Conservation (phyloP, 169 alveolate species). For the Theileria sp. region DNA sequence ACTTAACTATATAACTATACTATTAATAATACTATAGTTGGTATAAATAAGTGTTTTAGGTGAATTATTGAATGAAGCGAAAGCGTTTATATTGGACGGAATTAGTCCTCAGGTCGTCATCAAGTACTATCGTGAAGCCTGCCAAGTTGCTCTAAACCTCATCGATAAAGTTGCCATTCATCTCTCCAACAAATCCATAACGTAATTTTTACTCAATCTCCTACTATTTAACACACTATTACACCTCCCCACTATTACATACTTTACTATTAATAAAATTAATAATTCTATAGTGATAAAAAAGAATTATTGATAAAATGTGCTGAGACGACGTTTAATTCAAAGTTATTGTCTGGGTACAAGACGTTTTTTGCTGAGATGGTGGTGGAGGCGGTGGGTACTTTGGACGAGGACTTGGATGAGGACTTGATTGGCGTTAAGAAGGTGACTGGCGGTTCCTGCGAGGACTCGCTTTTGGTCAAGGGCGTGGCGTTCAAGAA, state of each 20-base stretch:
- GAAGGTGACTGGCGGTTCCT: conserved; percentile 96
- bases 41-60: neutral
- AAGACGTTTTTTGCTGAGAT: conserved; percentile 92
- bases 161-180: conserved; percentile 74
- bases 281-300: conserved; percentile 77
- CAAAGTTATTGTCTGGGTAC: conserved; percentile 91
- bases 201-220: neutral
- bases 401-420: conserved; percentile 89
- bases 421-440: conserved; percentile 93
- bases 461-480: conserved; percentile 87
- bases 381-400: conserved; percentile 94
- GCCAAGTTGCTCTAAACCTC: conserved; percentile 70
- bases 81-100: conserved; percentile 92
- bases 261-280: neutral
- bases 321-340: conserved; percentile 96
- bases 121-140: conserved; percentile 91
- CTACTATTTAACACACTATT: neutral
- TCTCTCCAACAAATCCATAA: conserved; percentile 62
- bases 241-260: neutral
- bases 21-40: neutral
- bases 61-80: conserved; percentile 92
- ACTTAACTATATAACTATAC: no score
- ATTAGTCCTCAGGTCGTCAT: conserved; percentile 93
- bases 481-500: conserved; percentile 98
- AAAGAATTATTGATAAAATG: conserved; percentile 88